A percentile compares a stretch with the other conserved stretches of the same genome.
These are phyloP conservation scores for Akanthomyces dipterigenus DNA, from an alignment of 2,329 filamentous ascomycete species.

Conservation along the genomic window DNA sequence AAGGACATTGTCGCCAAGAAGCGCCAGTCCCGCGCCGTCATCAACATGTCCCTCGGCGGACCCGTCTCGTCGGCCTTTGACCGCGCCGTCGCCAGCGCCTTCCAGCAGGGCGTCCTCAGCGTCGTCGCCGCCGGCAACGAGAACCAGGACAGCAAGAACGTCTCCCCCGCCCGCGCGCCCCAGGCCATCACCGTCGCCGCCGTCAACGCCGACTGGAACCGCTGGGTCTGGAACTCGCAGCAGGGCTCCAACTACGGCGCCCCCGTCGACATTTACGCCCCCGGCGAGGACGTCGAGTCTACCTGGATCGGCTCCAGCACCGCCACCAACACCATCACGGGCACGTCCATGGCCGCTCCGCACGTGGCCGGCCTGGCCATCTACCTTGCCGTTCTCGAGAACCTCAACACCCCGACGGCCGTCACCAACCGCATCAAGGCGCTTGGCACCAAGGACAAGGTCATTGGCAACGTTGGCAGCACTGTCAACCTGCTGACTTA, in stretches of 20 bases:
- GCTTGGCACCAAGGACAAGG: not conserved
- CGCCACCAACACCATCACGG: constrained; percentile 32
- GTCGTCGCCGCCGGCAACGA: constrained; percentile 51
- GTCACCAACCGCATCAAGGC: constrained; percentile 4
- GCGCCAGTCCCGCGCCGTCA: constrained; percentile 27
- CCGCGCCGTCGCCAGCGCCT: constrained; percentile 40
- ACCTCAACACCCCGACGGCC: not conserved
- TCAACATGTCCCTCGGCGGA: constrained; percentile 51
- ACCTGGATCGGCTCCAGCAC: constrained; percentile 33
- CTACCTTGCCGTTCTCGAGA: constrained; percentile 20
- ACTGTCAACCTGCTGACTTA: constrained; percentile 7
- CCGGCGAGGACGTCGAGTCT: constrained; percentile 35
- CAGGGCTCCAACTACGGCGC: constrained; percentile 40
- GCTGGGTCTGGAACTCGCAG: constrained; percentile 25
- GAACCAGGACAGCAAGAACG: constrained; percentile 27
- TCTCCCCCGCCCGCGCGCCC: constrained; percentile 41
- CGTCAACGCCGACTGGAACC: constrained; percentile 30
- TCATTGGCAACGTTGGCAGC: not conserved
- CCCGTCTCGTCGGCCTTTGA: constrained; percentile 40
- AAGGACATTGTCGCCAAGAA: constrained; percentile 17
- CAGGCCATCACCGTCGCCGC: constrained; percentile 49
- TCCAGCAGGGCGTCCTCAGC: constrained; percentile 40
- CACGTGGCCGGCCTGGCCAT: constrained; percentile 28
- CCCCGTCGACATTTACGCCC: constrained; percentile 38
- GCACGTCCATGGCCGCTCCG: constrained; percentile 48